Conservation (phyloP, 208 protist genomes). For the Wallacemonas sp. region DNA sequence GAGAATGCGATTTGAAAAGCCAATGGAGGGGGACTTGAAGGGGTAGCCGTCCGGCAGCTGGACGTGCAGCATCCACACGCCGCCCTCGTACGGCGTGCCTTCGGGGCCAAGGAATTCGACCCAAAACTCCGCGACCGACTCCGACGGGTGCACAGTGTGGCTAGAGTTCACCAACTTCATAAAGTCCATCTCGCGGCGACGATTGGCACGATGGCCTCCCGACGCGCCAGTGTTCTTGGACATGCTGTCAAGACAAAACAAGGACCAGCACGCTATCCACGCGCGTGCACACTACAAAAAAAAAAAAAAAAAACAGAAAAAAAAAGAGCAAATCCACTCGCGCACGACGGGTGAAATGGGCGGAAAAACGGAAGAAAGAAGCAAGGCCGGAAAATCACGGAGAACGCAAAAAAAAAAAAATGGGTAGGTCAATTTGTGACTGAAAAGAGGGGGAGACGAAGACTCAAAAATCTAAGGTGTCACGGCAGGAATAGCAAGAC, state of each 20-base stretch:
- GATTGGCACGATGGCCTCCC: conserved; percentile 39
- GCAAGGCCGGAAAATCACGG: too few relatives aligned
- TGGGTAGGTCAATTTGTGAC: too few relatives aligned
- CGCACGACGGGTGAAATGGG: too few relatives aligned
- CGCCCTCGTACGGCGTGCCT: conserved; percentile 96
- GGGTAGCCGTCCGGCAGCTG: conserved; percentile 97
- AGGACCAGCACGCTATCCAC: too few relatives aligned
- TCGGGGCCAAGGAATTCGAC: conserved; percentile 97
- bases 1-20: conserved; percentile 97
- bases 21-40: conserved; percentile 98
- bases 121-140: conserved; percentile 94
- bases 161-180: conserved; percentile 98
- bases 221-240: conserved; percentile 13
- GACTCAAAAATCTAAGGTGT: too few relatives aligned
- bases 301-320: conserved; percentile 17
- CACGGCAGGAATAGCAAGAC: too few relatives aligned
- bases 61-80: conserved; percentile 97
- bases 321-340: too few relatives aligned
- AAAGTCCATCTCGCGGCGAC: conserved; percentile 94
- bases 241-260: neutral
- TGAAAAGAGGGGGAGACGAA: too few relatives aligned
- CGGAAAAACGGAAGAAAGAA: too few relatives aligned
- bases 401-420: too few relatives aligned
- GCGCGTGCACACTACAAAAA: too few relatives aligned
- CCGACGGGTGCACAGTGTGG: conserved; percentile 92